Percentiles rank a stretch among this genome's conserved stretches.
Evolutionary conservation across 73 alveolate genomes (phyloP).

Genomic region (Symbiodinium natans): DNA sequence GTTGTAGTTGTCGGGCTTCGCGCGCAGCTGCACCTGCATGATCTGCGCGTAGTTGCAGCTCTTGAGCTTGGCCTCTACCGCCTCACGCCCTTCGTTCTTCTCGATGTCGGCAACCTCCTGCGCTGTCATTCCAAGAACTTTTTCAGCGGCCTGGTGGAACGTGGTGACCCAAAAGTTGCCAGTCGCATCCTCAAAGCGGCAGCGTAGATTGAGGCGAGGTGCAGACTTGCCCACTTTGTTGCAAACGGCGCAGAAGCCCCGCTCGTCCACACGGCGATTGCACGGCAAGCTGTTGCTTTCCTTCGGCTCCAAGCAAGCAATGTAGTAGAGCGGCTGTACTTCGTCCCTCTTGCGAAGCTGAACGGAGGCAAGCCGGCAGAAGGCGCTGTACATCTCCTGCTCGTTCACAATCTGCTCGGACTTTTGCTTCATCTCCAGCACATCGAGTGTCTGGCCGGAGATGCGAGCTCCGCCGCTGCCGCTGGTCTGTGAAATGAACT

Average conservation of each 20-base stretch:
- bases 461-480: conserved; percentile 64
- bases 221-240: conserved; percentile 46
- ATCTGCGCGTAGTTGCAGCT: not conserved
- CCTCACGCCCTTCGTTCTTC: not conserved
- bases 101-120: conserved; percentile 48
- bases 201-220: conserved; percentile 75
- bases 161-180: conserved; percentile 51
- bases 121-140: conserved; percentile 41
- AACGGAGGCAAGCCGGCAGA: conserved; percentile 73
- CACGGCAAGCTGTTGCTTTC: conserved; percentile 63
- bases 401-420: conserved; percentile 60
- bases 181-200: conserved; percentile 84
- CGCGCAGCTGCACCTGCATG: conserved; percentile 28
- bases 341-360: conserved; percentile 78
- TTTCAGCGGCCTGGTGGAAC: conserved; percentile 87
- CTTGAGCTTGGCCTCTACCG: not conserved
- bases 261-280: conserved; percentile 87
- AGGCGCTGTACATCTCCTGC: conserved; percentile 51
- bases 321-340: conserved; percentile 66
- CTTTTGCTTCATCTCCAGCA: conserved; percentile 51
- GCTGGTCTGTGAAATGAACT: conserved; percentile 61
- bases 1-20: not conserved
- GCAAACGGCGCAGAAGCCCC: conserved; percentile 74
- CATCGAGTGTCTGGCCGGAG: conserved; percentile 29
- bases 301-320: conserved; percentile 57